Evolutionary conservation across 306 rosid genomes (phyloP), one percentile per base, ranked within the genome.

Genomic region (Glycine soja): DNA sequence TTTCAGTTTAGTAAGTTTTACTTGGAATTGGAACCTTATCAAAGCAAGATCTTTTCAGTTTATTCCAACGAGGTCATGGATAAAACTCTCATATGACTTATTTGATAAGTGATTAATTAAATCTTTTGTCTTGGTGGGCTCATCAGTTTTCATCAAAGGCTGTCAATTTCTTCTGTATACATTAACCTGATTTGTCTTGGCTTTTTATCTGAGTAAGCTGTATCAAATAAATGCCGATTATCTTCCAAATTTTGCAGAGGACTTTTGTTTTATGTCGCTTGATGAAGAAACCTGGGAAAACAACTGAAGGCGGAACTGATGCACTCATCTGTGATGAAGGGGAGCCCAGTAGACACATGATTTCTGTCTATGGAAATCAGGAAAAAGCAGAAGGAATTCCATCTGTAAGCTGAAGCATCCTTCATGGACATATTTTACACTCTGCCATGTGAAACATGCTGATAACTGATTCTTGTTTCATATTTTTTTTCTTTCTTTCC

Each of bases 201-300:
- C 4, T 42, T 42, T 75, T 79, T 11, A 18, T 72, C 34, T 66
- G 63, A 66, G 30, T 7, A 18, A 52, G 52, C 73, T 50, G 62
- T 5, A 30, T 70, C 12, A 59, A 36, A 64, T 57, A 14, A 70
- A 71, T 59, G 30, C 38, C 68, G 70, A 61, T 63, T 18, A n/a
- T 46, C 45, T 18, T 78, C 46, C 62, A 61, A 70, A 34, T 75
- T 73, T 12, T 81, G 78, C 78, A 91, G 98, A 76, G 67, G 69
- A 30, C 79, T 43, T 87, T 84, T 75, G 93, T 90, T 61, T 9
- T 94, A 38, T 81, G 90, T 74, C 86, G 86, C 40, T 50, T 94
- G 74, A 91, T 19, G 79, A 50, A 70, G 43, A 88, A 90, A 40
- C 30, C 19, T 7, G 88, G 10, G 72, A 76, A 62, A 74, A 85